Percentiles rank a stretch among this genome's conserved stretches.
phyloP scores from a whole-genome alignment of 2,329 filamentous ascomycete species.

The Aspergillus brasiliensis region DNA sequence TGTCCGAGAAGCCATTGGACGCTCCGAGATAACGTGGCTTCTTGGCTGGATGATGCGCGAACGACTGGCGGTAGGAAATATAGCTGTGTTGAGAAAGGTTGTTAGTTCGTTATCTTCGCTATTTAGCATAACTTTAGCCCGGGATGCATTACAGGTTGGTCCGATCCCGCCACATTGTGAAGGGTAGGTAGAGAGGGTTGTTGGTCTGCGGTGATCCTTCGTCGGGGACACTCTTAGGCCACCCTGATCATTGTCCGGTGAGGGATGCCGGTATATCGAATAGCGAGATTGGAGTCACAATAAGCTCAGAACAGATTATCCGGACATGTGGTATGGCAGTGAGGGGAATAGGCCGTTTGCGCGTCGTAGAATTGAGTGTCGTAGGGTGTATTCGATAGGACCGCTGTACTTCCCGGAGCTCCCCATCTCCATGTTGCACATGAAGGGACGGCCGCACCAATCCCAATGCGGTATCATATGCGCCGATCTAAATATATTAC shows the following conservation, averaged over 20 bases:
- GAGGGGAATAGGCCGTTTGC: background rate
- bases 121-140: background rate
- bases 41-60: slow-evolving; percentile 89
- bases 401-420: slow-evolving; percentile 15
- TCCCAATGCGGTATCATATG: slow-evolving; percentile 10
- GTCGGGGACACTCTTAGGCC: slow-evolving; percentile 17
- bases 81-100: slow-evolving; percentile 63
- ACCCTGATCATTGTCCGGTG: slow-evolving; percentile 19
- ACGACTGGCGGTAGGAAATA: slow-evolving; percentile 98
- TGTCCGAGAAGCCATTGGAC: slow-evolving; percentile 63
- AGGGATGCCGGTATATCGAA: background rate
- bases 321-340: background rate
- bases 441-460: slow-evolving; percentile 20
- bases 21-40: slow-evolving; percentile 69
- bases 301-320: background rate
- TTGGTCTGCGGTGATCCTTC: slow-evolving; percentile 22
- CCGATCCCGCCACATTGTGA: slow-evolving; percentile 97
- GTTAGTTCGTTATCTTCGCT: background rate
- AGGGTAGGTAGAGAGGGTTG: slow-evolving; percentile 38
- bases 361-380: background rate
- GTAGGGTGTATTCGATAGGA: background rate
- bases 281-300: background rate
- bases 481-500: background rate
- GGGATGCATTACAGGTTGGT: slow-evolving; percentile 77
- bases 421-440: slow-evolving; percentile 20